Base-by-base conservation (phyloP, 208 protist genomes). In the Hexamita inflata region DNA sequence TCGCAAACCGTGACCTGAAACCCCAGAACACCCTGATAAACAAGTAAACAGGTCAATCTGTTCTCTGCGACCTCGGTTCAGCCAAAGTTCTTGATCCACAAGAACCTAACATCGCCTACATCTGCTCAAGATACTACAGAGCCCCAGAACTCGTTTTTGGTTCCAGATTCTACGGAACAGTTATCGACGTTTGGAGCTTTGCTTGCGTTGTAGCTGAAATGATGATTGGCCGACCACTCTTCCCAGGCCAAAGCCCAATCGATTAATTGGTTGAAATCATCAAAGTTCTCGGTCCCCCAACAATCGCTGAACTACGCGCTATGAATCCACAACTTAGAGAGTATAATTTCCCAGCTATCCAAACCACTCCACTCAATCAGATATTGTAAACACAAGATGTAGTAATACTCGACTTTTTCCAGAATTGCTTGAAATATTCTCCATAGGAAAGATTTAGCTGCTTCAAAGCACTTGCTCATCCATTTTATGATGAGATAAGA, bases 41-140 rank as follows among this genome's bases (percentile, higher is more conserved):
- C 76, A 82, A 86, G 0, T 38, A 79, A 11, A 83, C 86, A 4
- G 88, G 90, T 64, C 77, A 90, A 38, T 78, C 94, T 38, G 94
- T 95, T 78, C 82, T 96, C n/a, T 94, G 90, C 81, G 93, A 96
- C 80, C 95, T 96, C 85, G 93, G 93, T 34, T 73, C 45, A 58
- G 67, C 81, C 26, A 84, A 84, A 40, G 26, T 57, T 0, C 26
- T 84, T 4, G 38, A 59, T 1, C 38, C 65, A 34, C 1, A 15
- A 13, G 79, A 84, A 61, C 38, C 75, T 13, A 81, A 85, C 42
- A 75, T 80, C 28, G 34, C 68, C 24, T 82, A 84, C 59, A 82
- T 78, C 40, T 84, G 70, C 65, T 77, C 58, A 30, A 32, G 75
- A 1, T 84, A 80, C 68, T 87, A 87, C 49, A 75, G 86, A 35